Evolutionary conservation across 1,284 basidiomycete genomes (phyloP), one percentile per base, ranked within the genome.

Genomic region (Pisolithus thermaeus): DNA sequence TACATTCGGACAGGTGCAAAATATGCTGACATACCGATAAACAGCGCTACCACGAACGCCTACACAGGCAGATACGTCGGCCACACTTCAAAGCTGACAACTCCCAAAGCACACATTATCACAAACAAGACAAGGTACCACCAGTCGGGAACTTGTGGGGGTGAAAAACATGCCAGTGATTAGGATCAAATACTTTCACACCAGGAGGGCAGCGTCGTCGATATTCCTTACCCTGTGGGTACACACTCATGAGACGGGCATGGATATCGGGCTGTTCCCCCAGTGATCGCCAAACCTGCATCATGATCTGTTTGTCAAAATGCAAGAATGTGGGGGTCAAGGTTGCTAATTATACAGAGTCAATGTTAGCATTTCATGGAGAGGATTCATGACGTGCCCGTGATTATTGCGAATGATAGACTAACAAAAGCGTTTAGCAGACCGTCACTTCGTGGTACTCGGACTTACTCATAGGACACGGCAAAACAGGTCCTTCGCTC

Each of bases 341-440:
- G n/a, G n/a, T n/a, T n/a, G n/a, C n/a, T n/a, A n/a, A n/a, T n/a
- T n/a, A n/a, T n/a, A 22, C 14, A n/a, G 28, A 20, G 0, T 30
- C 8, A 28, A 14, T 27, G 32, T 8, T n/a, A 25, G 30, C n/a
- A 4, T 9, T 36, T 50, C 49, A 20, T 2, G 4, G 3, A 22
- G 18, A 14, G n/a, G 12, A 22, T 22, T 25, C 16, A 42, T 16
- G 6, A 39, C 39, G 47, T 46, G 65, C 66, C 66, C 47, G 84
- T 83, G 28, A 86, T 73, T 4, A 80, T 72, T 1, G 84, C 84
- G 61, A 90, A 87, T n/a, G 67, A 71, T 39, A 75, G 55, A 12
- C 64, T 69, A 18, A 46, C 35, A 32, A n/a, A n/a, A n/a, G 6
- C 39, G 16, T 18, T 51, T 22, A 44, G 37, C 28, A 11, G 18